Evolutionary conservation across 2,329 filamentous ascomycete species (phyloP).

Genomic region (Catunica adiposa): DNA sequence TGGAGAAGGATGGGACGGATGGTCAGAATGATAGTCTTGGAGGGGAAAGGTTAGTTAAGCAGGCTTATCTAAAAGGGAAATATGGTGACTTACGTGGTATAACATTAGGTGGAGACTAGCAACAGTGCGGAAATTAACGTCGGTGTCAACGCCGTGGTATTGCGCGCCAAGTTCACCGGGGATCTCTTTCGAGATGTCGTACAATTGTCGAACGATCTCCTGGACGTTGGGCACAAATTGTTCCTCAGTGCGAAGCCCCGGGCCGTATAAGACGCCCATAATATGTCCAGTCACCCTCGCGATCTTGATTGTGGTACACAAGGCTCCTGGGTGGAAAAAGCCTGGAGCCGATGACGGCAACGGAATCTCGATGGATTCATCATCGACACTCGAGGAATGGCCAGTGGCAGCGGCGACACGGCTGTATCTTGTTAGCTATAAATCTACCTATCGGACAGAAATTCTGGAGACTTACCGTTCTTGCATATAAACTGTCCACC

Average conservation of each 20-base stretch:
- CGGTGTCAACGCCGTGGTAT: slow-evolving; percentile 15
- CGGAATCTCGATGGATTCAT: slow-evolving; percentile 13
- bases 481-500: slow-evolving; percentile 21
- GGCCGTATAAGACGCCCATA: slow-evolving; percentile 20
- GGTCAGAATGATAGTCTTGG: slow-evolving; percentile 21
- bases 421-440: slow-evolving; percentile 3
- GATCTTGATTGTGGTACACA: slow-evolving; percentile 20
- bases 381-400: slow-evolving; percentile 11
- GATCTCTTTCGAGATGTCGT: slow-evolving; percentile 17
- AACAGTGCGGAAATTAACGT: slow-evolving; percentile 20
- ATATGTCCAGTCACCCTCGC: slow-evolving; percentile 18
- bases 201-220: slow-evolving; percentile 19
- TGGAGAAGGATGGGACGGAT: slow-evolving; percentile 20
- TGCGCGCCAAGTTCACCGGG: slow-evolving; percentile 16
- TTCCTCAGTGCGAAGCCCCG: slow-evolving; percentile 19
- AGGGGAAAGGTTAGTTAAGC: background rate
- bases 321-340: slow-evolving; percentile 18
- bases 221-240: slow-evolving; percentile 21
- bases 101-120: slow-evolving; percentile 22
- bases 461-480: slow-evolving; percentile 16
- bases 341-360: slow-evolving; percentile 18
- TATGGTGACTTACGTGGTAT: slow-evolving; percentile 18
- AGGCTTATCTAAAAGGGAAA: background rate
- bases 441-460: background rate
- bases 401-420: slow-evolving; percentile 14